Conservation (phyloP, 2,329 filamentous ascomycete genomes). For the Falciphora oryzae region DNA sequence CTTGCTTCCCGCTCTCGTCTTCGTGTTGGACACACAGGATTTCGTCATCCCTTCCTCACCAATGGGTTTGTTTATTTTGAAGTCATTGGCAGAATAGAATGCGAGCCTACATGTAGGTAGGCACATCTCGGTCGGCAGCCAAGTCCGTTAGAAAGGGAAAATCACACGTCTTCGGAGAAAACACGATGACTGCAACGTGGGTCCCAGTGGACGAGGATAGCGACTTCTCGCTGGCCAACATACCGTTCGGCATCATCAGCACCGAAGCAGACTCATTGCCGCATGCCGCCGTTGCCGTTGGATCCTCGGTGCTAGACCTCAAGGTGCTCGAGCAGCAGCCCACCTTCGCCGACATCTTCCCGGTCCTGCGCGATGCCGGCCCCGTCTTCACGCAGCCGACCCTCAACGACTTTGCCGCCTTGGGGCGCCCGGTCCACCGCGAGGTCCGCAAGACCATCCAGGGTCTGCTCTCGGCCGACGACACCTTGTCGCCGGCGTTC, state of each 20-base stretch:
- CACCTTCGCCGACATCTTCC: conserved; percentile 43
- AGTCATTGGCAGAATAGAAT: too few relatives aligned
- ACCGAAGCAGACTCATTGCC: conserved; percentile 35
- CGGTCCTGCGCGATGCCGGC: conserved; percentile 13
- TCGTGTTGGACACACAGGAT: neutral
- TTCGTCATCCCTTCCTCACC: too few relatives aligned
- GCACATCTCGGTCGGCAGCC: too few relatives aligned
- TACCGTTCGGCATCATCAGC: conserved; percentile 71
- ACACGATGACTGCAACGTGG: conserved; percentile 20
- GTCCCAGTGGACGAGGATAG: conserved; percentile 36
- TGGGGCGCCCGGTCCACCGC: conserved; percentile 62
- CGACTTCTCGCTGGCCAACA: conserved; percentile 68
- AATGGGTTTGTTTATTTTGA: too few relatives aligned
- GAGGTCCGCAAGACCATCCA: conserved; percentile 66
- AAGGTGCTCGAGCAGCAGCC: conserved; percentile 51
- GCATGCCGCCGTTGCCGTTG: conserved; percentile 61
- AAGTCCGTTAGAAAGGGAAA: neutral
- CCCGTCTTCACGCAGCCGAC: conserved; percentile 23
- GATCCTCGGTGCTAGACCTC: conserved; percentile 61
- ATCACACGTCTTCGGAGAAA: neutral
- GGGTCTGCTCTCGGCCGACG: conserved; percentile 52
- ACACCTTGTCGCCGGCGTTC: conserved; percentile 52
- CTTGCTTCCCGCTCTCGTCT: neutral
- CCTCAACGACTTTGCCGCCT: conserved; percentile 55
- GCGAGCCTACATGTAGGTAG: too few relatives aligned